phyloP scores from a whole-genome alignment of 208 protist species.

The Trypanosoma melophagium region DNA sequence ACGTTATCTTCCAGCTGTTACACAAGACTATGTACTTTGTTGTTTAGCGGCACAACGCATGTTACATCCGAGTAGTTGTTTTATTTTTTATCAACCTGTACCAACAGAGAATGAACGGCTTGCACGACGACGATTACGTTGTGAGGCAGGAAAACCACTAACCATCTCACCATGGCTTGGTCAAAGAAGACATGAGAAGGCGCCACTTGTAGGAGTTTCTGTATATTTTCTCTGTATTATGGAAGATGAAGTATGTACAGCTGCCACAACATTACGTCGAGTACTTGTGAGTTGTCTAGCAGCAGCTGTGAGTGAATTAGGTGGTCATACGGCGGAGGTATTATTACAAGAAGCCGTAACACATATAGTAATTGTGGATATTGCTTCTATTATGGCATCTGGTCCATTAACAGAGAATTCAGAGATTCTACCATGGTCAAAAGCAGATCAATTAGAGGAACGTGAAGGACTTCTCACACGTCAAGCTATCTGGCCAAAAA shows the following conservation, averaged over 20 bases:
- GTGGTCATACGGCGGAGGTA: conserved; percentile 44
- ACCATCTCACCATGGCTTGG: conserved; percentile 19
- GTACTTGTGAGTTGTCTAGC: conserved; percentile 52
- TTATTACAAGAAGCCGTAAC: conserved; percentile 53
- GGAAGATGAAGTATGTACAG: neutral
- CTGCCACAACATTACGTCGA: conserved; percentile 34
- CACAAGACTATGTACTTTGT: conserved; percentile 37
- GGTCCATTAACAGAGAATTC: neutral
- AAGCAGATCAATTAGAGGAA: conserved; percentile 1
- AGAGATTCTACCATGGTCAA: neutral
- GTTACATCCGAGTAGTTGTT: conserved; percentile 51
- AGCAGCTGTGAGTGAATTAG: conserved; percentile 50
- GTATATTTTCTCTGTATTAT: conserved; percentile 28
- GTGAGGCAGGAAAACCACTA: conserved; percentile 8
- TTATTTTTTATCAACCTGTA: conserved; percentile 55
- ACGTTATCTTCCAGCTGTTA: conserved; percentile 31
- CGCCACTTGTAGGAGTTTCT: conserved; percentile 25
- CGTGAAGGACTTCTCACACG: conserved; percentile 11
- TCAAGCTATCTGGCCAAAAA: conserved; percentile 9
- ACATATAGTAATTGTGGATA: conserved; percentile 72
- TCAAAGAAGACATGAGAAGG: conserved; percentile 24
- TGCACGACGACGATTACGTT: conserved; percentile 2
- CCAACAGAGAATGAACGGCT: conserved; percentile 45
- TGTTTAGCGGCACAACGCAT: conserved; percentile 48
- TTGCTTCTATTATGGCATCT: conserved; percentile 35